Base-by-base conservation (phyloP, 805 yeast genomes). In the Aciculoconidium aculeatum region DNA sequence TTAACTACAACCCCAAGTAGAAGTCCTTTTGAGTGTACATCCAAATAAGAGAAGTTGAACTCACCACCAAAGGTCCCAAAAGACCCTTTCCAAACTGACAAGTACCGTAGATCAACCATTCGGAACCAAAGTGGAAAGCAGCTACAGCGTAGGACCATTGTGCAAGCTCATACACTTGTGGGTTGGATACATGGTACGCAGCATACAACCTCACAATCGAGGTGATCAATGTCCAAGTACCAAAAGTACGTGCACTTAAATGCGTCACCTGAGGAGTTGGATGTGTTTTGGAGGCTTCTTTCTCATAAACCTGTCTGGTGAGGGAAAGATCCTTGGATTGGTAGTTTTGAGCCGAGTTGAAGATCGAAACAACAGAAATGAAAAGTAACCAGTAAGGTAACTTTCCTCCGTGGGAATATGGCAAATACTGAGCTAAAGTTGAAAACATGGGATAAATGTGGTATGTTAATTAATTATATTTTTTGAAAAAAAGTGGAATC, bases 211-310 rank as follows among this genome's bases (percentile, higher is more conserved):
- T 75, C 27, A 92, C 79, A 17, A 90, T 66, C 2, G 95, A 74
- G 3, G 95, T 78, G 44, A 88, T 70, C 21, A 88, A 65, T 0
- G 98, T 92, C 98, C 98, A 92, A 1, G 98, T 92, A 18, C 98
- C 98, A 55, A 92, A 92, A 0, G 98, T 90, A 47, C 98, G 74
- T n/a, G 96, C 95, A 44, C 92, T 77, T 41, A 92, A 65, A 9
- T 61, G 55, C 5, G 67, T 60, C 8, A 64, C 63, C 31, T 61
- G 62, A 6, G 49, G 39, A 3, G 47, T 38, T 6, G 51, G 47
- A 11, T 57, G 56, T 8, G 39, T 31, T 11, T 32, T 52, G 48
- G 37, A 26, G 21, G 38, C 35, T 17, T 39, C 42, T 11, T 32
- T 32, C 18, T 72, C 80, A 52, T 92, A 92, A 6, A 92, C 96